A percentile compares a stretch with the other conserved stretches of the same genome.
Conservation (phyloP, 805 yeast species). For the Brettanomyces bruxellensis region DNA sequence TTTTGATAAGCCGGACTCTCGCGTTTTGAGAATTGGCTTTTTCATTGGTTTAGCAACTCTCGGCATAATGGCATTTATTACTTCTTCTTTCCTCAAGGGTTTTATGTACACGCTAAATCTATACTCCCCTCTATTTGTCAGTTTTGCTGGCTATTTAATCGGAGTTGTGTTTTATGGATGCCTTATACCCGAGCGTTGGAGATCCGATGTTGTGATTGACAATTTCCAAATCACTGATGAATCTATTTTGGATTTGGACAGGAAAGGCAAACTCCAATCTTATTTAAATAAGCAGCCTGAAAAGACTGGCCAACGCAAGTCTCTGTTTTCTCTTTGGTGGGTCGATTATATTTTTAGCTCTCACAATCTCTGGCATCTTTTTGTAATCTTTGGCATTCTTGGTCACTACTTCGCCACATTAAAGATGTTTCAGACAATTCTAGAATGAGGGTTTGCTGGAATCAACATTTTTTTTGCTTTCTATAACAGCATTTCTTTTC, state of each 20-base stretch:
- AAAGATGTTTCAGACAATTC: slow-evolving; percentile 43
- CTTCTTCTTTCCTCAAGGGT: slow-evolving; percentile 49
- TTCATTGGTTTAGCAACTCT: slow-evolving; percentile 69
- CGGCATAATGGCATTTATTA: slow-evolving; percentile 60
- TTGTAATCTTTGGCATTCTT: slow-evolving; percentile 80
- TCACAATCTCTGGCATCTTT: slow-evolving; percentile 91
- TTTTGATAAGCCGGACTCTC: slow-evolving; percentile 81
- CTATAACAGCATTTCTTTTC: not conserved
- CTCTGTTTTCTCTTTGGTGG: slow-evolving; percentile 68
- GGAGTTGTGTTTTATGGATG: slow-evolving; percentile 88
- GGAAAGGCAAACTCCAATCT: slow-evolving; percentile 16
- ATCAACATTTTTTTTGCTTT: not conserved
- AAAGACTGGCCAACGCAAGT: slow-evolving; percentile 21
- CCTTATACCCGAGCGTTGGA: slow-evolving; percentile 81
- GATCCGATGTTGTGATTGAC: slow-evolving; percentile 57
- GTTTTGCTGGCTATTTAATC: slow-evolving; percentile 62
- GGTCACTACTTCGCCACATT: slow-evolving; percentile 80
- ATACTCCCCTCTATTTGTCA: slow-evolving; percentile 62
- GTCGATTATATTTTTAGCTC: slow-evolving; percentile 66
- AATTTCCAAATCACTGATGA: slow-evolving; percentile 28
- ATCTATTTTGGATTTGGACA: slow-evolving; percentile 22
- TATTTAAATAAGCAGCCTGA: slow-evolving; percentile 37
- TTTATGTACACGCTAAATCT: slow-evolving; percentile 39
- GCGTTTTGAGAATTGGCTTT: slow-evolving; percentile 71
- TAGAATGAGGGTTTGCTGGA: not conserved